Evolutionary conservation across 2,329 filamentous ascomycete species (phyloP), one percentile per base, ranked within the genome.

Genomic region (Daldinia sp.): DNA sequence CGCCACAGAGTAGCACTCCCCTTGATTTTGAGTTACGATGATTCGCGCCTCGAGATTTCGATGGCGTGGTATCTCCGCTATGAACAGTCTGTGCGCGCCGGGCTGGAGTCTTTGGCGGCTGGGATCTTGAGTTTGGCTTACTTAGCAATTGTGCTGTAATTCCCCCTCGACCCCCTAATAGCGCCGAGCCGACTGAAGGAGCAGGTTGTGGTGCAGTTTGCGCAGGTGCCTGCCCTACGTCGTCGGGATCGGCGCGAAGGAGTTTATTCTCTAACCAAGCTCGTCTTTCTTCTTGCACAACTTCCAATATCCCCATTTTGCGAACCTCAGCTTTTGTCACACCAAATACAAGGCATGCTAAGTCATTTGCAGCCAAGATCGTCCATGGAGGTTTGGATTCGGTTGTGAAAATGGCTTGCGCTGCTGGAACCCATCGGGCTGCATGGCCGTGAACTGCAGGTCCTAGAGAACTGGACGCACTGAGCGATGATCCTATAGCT

Each of bases 401-500:
- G n/a, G 95, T 99, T 6, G 94, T 96, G 75, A 99, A 99, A 59
- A 99, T 97, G 54, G 95, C 95, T 76, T 99, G 95, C 4, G 94
- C 92, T 39, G 93, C 92, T 6, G 93, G 93, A 11, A 91, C 89
- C 88, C 93, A 97, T 76, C 95, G 88, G 71, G 92, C 95, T 60
- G 92, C 91, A 77, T 97, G 94, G 7, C 91, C 91, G 76, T 97
- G 94, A n/a, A 92, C 85, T 8, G 85, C 81, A 13, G 89, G 81
- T 9, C 81, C 83, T 1, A 86, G 68, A n/a, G 80, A 75, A 13
- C 78, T 78, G 2, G 85, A 79, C 21, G 83, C 81, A 53, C 77
- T 71, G 15, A 76, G 73, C 15, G 77, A 79, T 34, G 75, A 77
- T 7, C 74, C 75, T 58, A 80, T 78, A 45, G 76, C 73, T 54